Percentiles rank a stretch among this genome's conserved stretches.
phyloP scores from a whole-genome alignment of 78 protist genomes.

The Tieghemostelium lacteum region DNA sequence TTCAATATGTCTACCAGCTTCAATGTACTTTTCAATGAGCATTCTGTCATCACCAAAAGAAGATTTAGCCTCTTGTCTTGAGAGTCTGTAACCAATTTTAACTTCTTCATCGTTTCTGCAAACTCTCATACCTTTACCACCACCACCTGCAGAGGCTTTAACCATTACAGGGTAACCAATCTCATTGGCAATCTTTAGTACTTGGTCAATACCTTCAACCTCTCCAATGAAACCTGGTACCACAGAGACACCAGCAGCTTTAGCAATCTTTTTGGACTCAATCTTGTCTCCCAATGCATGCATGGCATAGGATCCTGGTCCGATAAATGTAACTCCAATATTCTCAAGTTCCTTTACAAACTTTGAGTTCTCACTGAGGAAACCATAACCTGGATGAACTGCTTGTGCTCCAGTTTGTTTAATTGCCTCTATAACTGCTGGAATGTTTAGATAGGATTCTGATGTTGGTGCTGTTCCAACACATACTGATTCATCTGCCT shows the following conservation, averaged over 20 bases:
- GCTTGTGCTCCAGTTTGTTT: constrained; percentile 93
- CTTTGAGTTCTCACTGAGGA: constrained; percentile 91
- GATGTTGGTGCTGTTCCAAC: constrained; percentile 94
- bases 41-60: constrained; percentile 95
- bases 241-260: constrained; percentile 89
- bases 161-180: constrained; percentile 97
- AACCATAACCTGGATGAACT: constrained; percentile 98
- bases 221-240: constrained; percentile 95
- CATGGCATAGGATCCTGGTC: constrained; percentile 91
- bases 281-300: constrained; percentile 97
- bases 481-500: constrained; percentile 92
- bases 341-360: constrained; percentile 75
- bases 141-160: constrained; percentile 98
- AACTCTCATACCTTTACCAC: constrained; percentile 96
- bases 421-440: constrained; percentile 90
- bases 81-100: constrained; percentile 84
- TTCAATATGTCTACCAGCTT: constrained; percentile 98
- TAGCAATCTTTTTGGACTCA: constrained; percentile 92
- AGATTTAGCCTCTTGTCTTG: constrained; percentile 81
- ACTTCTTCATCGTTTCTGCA: constrained; percentile 92
- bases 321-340: constrained; percentile 74
- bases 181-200: constrained; percentile 82
- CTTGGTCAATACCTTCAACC: constrained; percentile 78
- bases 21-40: constrained; percentile 96
- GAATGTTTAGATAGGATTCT: constrained; percentile 92